phyloP scores from a whole-genome alignment of 208 protist species.

The Angomonas ambiguus region DNA sequence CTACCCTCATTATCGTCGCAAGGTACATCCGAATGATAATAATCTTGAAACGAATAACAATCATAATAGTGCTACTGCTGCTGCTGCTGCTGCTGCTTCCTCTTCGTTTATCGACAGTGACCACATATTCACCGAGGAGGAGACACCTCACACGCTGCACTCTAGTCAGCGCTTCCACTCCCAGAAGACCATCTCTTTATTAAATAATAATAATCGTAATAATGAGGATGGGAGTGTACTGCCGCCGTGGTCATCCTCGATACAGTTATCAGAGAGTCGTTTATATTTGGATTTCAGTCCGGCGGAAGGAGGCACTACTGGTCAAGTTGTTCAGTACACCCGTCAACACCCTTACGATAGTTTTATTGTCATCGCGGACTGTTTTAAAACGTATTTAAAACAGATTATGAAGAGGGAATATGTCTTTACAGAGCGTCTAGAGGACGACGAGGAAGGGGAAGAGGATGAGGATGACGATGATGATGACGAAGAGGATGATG shows the following conservation, averaged over 20 bases:
- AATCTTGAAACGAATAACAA: neutral
- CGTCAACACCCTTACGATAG: constrained; percentile 27
- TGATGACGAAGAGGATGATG: neutral
- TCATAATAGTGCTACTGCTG: neutral
- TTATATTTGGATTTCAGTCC: constrained; percentile 54
- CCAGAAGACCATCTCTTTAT: neutral
- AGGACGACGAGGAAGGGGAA: constrained; percentile 51
- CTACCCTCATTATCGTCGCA: constrained; percentile 28
- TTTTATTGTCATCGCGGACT: constrained; percentile 42
- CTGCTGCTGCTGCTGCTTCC: neutral
- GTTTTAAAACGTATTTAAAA: constrained; percentile 60
- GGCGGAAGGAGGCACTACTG: neutral
- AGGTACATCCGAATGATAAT: neutral
- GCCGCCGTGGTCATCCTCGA: neutral
- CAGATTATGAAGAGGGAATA: constrained; percentile 51
- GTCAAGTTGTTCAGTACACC: constrained; percentile 50
- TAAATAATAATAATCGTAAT: constrained; percentile 6
- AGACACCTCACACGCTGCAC: neutral
- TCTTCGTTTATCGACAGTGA: neutral
- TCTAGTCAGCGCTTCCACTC: neutral
- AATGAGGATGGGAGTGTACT: constrained; percentile 8
- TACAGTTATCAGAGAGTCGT: constrained; percentile 19
- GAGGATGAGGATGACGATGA: constrained; percentile 21
- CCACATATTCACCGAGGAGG: neutral
- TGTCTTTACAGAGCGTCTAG: constrained; percentile 56